These are phyloP conservation scores for Pythium aquatile DNA, from an alignment of 352 stramenopile genomes.

Conservation along the genomic window DNA sequence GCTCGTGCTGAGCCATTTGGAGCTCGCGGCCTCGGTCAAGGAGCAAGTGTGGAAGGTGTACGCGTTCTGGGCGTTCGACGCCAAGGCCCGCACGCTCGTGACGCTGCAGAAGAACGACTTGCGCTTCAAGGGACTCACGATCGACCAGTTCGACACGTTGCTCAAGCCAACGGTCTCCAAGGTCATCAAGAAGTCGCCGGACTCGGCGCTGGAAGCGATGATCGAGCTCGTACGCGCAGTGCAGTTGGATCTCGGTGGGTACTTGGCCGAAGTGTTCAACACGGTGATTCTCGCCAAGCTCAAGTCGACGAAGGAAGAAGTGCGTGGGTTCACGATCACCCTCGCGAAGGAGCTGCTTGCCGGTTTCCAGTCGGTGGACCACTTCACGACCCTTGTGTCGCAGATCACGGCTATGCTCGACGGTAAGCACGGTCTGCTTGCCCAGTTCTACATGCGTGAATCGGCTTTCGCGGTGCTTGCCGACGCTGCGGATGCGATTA, in stretches of 20 bases:
- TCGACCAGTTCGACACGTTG: constrained; percentile 59
- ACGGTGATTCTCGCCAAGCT: constrained; percentile 71
- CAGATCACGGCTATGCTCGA: constrained; percentile 64
- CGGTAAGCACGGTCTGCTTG: constrained; percentile 79
- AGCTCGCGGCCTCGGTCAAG: constrained; percentile 32
- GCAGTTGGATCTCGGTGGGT: constrained; percentile 65
- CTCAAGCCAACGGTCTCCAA: constrained; percentile 67
- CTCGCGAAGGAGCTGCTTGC: constrained; percentile 48
- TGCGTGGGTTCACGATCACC: constrained; percentile 50
- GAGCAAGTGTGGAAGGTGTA: constrained; percentile 58
- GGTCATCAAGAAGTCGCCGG: constrained; percentile 82
- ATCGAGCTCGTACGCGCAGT: constrained; percentile 46
- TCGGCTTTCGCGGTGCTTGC: constrained; percentile 64
- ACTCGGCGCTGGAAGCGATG: constrained; percentile 66
- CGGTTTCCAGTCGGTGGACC: constrained; percentile 49
- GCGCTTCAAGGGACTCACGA: constrained; percentile 54
- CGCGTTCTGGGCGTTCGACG: constrained; percentile 75
- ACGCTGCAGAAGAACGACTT: constrained; percentile 37
- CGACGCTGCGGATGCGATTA: constrained; percentile 43
- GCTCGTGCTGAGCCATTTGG: constrained; percentile 40
- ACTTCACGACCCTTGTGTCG: constrained; percentile 53
- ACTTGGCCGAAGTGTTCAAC: constrained; percentile 65
- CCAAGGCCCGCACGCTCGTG: constrained; percentile 54
- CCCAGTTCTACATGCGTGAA: constrained; percentile 88
- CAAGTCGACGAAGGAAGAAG: constrained; percentile 78